These are phyloP conservation scores for Ophiostoma novo-ulmi DNA, from an alignment of 2,329 filamentous ascomycete species.

Conservation along the genomic window DNA sequence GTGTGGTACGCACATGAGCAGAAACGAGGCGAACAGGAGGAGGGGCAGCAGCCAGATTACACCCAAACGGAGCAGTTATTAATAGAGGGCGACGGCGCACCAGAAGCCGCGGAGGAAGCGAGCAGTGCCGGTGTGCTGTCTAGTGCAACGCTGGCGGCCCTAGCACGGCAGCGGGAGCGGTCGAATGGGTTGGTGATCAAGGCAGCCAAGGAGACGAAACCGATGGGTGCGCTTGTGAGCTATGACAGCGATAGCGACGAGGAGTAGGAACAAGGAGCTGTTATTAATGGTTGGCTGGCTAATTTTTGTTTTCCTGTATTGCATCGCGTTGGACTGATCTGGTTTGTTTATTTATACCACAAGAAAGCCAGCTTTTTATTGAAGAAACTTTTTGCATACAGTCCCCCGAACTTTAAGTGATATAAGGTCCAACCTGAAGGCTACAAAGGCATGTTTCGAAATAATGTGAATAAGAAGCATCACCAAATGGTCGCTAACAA, in stretches of 20 bases:
- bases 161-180: constrained; percentile 47
- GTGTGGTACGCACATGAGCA: constrained; percentile 73
- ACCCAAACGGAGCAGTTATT: constrained; percentile 35
- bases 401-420: not conserved
- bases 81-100: not conserved
- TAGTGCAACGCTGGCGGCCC: constrained; percentile 70
- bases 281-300: not conserved
- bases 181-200: constrained; percentile 51
- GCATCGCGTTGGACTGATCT: not conserved
- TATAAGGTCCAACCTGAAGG: not conserved
- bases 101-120: constrained; percentile 42
- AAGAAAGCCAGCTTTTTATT: not conserved
- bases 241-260: constrained; percentile 72
- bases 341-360: not conserved
- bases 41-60: constrained; percentile 50
- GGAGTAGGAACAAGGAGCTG: not conserved
- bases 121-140: constrained; percentile 59
- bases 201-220: constrained; percentile 47
- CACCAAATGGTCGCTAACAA: not conserved
- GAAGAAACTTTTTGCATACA: not conserved
- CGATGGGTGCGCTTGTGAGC: constrained; percentile 70
- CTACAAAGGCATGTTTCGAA: not conserved
- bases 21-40: constrained; percentile 53
- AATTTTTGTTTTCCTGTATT: not conserved
- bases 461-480: not conserved